Evolutionary conservation across 2,329 filamentous ascomycete genomes (phyloP).

Genomic region (Colletotrichum karsti): DNA sequence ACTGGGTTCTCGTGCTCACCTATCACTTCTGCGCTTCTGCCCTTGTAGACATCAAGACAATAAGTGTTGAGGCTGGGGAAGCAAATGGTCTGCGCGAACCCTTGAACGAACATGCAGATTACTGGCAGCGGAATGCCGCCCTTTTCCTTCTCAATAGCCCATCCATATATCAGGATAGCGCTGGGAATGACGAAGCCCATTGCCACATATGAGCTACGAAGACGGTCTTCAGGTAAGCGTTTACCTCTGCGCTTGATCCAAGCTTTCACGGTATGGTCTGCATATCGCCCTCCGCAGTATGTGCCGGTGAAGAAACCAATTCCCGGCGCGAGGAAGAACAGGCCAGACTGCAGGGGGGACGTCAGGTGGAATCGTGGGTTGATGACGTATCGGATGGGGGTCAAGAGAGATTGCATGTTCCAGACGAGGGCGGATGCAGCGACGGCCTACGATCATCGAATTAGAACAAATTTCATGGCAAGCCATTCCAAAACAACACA

Average conservation of each 20-base stretch:
- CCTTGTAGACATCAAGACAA: constrained; percentile 25
- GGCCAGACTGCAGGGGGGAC: constrained; percentile 69
- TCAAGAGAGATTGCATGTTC: constrained; percentile 77
- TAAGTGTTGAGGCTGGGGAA: constrained; percentile 75
- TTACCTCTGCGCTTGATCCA: constrained; percentile 64
- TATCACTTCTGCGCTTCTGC: constrained; percentile 40
- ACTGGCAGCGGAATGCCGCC: constrained; percentile 61
- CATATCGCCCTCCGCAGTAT: constrained; percentile 73
- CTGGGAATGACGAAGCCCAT: constrained; percentile 67
- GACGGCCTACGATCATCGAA: background rate
- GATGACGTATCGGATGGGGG: constrained; percentile 74
- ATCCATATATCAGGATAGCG: constrained; percentile 76
- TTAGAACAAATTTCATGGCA: background rate
- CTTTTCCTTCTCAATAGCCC: constrained; percentile 41
- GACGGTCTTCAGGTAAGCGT: constrained; percentile 74
- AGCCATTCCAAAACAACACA: constrained; percentile 34
- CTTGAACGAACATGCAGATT: constrained; percentile 75
- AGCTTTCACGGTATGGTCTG: constrained; percentile 68
- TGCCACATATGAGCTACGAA: constrained; percentile 69
- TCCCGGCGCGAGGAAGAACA: constrained; percentile 79
- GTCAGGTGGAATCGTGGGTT: constrained; percentile 75
- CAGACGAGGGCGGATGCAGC: constrained; percentile 63
- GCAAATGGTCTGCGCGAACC: constrained; percentile 74
- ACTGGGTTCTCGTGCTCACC: background rate
- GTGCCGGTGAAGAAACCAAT: constrained; percentile 73